phyloP scores from a whole-genome alignment of 345 rosid species.

The Litchi chinensis region DNA sequence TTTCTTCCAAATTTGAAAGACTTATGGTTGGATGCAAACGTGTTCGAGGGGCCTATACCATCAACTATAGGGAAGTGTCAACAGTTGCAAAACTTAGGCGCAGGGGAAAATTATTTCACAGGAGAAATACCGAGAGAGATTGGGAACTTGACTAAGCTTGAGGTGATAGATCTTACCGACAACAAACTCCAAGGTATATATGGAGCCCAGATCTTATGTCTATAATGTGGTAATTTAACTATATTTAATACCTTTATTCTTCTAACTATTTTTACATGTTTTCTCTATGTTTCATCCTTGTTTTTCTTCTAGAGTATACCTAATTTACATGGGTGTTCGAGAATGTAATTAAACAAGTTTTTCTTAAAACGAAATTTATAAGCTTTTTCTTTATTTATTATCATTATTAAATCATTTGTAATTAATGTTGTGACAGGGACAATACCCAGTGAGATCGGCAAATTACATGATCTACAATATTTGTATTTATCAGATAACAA shows the following conservation, averaged over 20 bases:
- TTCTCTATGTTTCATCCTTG: too few relatives aligned
- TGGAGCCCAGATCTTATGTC: neutral
- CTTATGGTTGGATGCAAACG: neutral
- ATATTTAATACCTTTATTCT: too few relatives aligned
- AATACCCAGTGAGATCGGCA: neutral
- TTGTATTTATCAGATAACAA: neutral
- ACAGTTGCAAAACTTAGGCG: neutral
- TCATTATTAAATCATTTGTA: too few relatives aligned
- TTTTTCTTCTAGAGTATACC: too few relatives aligned
- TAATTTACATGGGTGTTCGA: too few relatives aligned
- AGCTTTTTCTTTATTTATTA: too few relatives aligned
- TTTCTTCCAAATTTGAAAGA: neutral
- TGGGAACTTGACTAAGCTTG: slow-evolving; percentile 20
- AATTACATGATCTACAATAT: neutral
- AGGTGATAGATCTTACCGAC: neutral
- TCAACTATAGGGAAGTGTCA: neutral
- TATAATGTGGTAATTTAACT: too few relatives aligned
- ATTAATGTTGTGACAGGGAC: neutral
- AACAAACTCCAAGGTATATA: slow-evolving; percentile 15
- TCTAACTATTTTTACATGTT: too few relatives aligned
- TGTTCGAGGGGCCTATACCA: slow-evolving; percentile 4
- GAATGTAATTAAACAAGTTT: too few relatives aligned
- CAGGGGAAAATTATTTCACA: neutral
- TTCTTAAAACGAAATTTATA: too few relatives aligned
- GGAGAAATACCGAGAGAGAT: slow-evolving; percentile 18